Conservation (phyloP, 179 eudicot species). For the Beta corolliflora region DNA sequence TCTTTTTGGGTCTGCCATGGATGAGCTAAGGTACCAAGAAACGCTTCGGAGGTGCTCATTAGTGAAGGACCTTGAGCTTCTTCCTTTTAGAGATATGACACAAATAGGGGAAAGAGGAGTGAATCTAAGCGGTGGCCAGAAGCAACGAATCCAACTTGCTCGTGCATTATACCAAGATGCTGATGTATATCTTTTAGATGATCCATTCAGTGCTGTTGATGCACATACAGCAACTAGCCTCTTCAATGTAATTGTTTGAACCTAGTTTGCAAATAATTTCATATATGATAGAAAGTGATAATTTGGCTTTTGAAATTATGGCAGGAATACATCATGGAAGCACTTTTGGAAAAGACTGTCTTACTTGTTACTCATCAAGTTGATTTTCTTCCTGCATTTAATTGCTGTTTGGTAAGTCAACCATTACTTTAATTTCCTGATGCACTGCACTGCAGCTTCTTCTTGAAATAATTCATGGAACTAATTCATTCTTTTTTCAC, state of each 20-base stretch:
- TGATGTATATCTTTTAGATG: constrained; percentile 84
- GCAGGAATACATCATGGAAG: constrained; percentile 85
- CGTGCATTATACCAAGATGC: constrained; percentile 86
- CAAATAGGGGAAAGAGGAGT: constrained; percentile 93
- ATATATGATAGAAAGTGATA: not conserved
- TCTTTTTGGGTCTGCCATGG: constrained; percentile 67
- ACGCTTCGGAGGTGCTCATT: constrained; percentile 67
- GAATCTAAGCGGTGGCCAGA: constrained; percentile 90
- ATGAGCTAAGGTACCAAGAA: constrained; percentile 65
- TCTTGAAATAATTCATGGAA: not conserved
- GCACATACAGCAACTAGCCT: constrained; percentile 88
- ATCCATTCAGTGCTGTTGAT: constrained; percentile 95
- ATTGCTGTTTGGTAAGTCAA: constrained; percentile 67
- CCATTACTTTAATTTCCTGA: not conserved
- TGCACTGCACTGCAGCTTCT: not conserved
- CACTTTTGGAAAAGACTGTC: constrained; percentile 72
- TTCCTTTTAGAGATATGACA: constrained; percentile 75
- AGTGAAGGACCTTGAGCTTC: constrained; percentile 68
- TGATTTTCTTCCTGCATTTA: constrained; percentile 83
- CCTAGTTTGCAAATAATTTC: not conserved
- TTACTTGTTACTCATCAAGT: constrained; percentile 92
- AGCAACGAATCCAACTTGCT: constrained; percentile 87
- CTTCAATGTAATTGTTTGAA: constrained; percentile 49
- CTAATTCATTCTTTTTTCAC: too few species aligned
- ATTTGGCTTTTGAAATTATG: constrained; percentile 16